Percentiles rank a stretch among this genome's conserved stretches.
These are phyloP conservation scores for Fusarium sp. DNA, from an alignment of 2,329 filamentous ascomycete species.

Conservation along the genomic window DNA sequence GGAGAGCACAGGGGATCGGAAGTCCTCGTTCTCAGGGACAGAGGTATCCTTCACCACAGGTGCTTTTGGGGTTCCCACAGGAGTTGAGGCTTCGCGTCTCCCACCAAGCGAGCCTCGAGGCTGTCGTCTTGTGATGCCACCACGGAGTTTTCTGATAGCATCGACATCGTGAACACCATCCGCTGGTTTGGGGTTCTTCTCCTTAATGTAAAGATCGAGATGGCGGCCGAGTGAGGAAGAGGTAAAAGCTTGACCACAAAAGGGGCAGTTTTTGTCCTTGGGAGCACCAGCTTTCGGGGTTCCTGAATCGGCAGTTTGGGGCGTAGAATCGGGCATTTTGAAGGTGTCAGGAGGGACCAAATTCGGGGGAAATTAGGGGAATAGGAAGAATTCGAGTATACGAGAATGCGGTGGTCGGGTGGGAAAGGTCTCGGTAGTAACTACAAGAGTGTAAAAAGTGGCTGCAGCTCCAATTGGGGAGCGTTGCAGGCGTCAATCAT, in stretches of 20 bases:
- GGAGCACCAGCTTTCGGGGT: conserved; percentile 61
- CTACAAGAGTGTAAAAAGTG: conserved; percentile 36
- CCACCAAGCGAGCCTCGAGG: conserved; percentile 74
- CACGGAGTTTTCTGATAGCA: conserved; percentile 85
- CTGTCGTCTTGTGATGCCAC: conserved; percentile 88
- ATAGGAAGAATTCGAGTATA: conserved; percentile 18
- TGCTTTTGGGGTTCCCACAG: conserved; percentile 63
- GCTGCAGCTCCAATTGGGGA: conserved; percentile 49
- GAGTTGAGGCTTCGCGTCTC: conserved; percentile 71
- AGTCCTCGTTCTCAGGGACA: conserved; percentile 56
- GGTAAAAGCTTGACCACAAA: conserved; percentile 90
- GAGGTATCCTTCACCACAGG: conserved; percentile 56
- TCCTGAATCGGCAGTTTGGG: conserved; percentile 54
- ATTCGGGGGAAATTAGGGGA: conserved; percentile 21
- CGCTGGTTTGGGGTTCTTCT: conserved; percentile 88
- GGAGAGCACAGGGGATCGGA: conserved; percentile 56
- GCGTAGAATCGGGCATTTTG: conserved; percentile 53
- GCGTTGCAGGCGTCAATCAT: conserved; percentile 49
- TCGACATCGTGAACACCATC: conserved; percentile 93
- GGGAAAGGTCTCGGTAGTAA: conserved; percentile 27
- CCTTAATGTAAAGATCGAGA: conserved; percentile 92
- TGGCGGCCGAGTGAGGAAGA: conserved; percentile 94
- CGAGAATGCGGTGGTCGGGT: conserved; percentile 22
- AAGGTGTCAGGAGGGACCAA: conserved; percentile 16
- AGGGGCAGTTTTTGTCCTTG: conserved; percentile 91